Conservation (phyloP, 2,329 filamentous ascomycete species). For the Cladosporium velox region DNA sequence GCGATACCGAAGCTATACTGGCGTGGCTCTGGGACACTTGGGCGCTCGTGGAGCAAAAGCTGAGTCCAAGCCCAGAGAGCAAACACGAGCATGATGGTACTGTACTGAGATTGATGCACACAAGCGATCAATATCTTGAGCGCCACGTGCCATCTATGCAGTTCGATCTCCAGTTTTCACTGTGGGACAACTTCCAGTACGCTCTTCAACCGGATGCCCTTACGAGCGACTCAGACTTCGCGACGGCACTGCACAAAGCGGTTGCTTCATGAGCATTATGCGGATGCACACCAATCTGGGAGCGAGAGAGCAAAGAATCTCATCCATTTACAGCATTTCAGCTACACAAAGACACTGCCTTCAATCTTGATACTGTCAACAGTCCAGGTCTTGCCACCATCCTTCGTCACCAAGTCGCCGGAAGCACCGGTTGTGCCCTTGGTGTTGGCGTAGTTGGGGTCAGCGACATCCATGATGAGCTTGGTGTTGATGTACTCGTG, state of each 20-base stretch:
- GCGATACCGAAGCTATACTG: background rate
- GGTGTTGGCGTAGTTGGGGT: constrained; percentile 46
- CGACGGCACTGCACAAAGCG: background rate
- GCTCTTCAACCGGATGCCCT: background rate
- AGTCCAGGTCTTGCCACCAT: constrained; percentile 49
- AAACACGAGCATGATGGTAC: background rate
- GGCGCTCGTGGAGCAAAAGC: background rate
- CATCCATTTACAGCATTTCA: background rate
- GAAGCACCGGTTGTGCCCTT: constrained; percentile 43
- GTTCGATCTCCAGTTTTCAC: background rate
- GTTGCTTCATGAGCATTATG: background rate
- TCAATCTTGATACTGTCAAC: constrained; percentile 42
- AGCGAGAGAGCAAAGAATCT: background rate
- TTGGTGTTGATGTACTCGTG: constrained; percentile 47
- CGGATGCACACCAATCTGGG: background rate
- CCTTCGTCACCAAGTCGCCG: constrained; percentile 43
- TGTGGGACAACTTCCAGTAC: background rate
- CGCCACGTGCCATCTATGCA: background rate
- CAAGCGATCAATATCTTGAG: background rate
- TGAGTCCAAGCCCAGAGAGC: background rate
- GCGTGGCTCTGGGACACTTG: constrained; percentile 1
- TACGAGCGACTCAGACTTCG: background rate
- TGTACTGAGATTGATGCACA: background rate
- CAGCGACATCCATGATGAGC: constrained; percentile 39
- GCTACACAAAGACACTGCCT: constrained; percentile 5